Percentiles rank a stretch among this genome's conserved stretches.
Conservation (phyloP, 768 basidiomycete genomes). For the Boletellus ananas region DNA sequence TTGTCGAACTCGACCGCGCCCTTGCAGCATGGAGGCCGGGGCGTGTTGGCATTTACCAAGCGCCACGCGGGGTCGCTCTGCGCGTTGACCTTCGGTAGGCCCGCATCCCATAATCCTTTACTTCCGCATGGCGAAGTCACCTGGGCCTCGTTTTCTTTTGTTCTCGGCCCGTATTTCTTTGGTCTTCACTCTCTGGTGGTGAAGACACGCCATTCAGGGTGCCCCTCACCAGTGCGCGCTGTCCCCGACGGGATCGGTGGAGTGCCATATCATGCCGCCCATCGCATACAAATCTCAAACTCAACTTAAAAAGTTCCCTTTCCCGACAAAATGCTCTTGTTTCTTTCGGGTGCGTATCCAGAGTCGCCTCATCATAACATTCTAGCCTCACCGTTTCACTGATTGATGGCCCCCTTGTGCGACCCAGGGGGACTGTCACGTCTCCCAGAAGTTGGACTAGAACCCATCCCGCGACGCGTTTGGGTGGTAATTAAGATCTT, state of each 20-base stretch:
- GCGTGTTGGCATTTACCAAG: too few relatives aligned
- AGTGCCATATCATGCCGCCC: conserved; percentile 1
- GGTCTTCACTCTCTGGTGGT: too few relatives aligned
- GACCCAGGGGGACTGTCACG: background rate
- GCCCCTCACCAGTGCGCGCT: background rate
- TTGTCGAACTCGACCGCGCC: too few relatives aligned
- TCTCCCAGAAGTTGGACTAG: too few relatives aligned
- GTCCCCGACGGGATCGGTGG: conserved; percentile 9
- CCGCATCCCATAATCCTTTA: background rate
- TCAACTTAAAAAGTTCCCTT: background rate
- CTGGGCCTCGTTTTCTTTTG: background rate
- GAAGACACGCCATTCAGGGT: background rate
- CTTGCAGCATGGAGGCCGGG: too few relatives aligned
- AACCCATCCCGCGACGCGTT: background rate
- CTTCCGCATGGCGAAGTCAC: background rate
- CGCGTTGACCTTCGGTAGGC: background rate
- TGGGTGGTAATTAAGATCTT: background rate
- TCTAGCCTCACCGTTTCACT: background rate
- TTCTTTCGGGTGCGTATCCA: background rate
- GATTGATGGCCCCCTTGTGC: background rate
- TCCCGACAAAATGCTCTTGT: background rate
- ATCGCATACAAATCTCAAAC: background rate
- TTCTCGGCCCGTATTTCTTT: background rate
- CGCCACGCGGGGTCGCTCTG: too few relatives aligned
- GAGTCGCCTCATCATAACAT: background rate